phyloP scores from a whole-genome alignment of 257 asterid species.

The Plantago major region DNA sequence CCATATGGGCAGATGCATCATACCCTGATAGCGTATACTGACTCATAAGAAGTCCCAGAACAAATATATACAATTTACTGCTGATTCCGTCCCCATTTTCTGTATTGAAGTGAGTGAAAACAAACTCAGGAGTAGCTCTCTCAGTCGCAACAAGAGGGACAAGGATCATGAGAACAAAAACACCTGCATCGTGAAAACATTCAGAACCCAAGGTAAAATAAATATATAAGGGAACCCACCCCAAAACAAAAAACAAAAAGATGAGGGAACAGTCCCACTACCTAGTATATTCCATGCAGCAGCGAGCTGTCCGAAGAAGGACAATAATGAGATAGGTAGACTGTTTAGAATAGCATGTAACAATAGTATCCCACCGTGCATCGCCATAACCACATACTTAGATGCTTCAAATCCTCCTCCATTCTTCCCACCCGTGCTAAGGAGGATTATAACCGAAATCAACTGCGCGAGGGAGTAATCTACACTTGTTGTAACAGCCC shows the following conservation, averaged over 20 bases:
- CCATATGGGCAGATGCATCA: slow-evolving; percentile 99
- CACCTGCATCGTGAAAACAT: slow-evolving; percentile 45
- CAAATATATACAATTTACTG: slow-evolving; percentile 65
- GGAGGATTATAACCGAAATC: slow-evolving; percentile 87
- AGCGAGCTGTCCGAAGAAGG: slow-evolving; percentile 79
- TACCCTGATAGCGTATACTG: slow-evolving; percentile 86
- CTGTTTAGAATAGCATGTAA: slow-evolving; percentile 75
- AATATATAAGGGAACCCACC: too few species aligned
- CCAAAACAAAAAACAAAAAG: background rate
- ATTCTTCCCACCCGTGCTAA: slow-evolving; percentile 77
- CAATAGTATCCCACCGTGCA: slow-evolving; percentile 72
- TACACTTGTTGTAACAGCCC: slow-evolving; percentile 94
- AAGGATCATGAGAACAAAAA: slow-evolving; percentile 84
- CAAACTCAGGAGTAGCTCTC: slow-evolving; percentile 68
- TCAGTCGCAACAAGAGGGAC: slow-evolving; percentile 80
- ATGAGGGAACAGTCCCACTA: slow-evolving; percentile 11
- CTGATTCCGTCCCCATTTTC: slow-evolving; percentile 68
- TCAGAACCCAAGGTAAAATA: slow-evolving; percentile 4
- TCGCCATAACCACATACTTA: slow-evolving; percentile 67
- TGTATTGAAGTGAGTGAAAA: slow-evolving; percentile 76
- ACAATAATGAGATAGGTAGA: slow-evolving; percentile 75
- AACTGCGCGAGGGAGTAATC: slow-evolving; percentile 90
- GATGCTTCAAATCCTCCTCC: slow-evolving; percentile 92
- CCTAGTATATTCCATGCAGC: slow-evolving; percentile 95
- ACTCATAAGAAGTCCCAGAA: slow-evolving; percentile 92